A percentile compares a stretch with the other conserved stretches of the same genome.
These are phyloP conservation scores for Ocimum tenuiflorum DNA, from an alignment of 257 asterid species.

Conservation along the genomic window DNA sequence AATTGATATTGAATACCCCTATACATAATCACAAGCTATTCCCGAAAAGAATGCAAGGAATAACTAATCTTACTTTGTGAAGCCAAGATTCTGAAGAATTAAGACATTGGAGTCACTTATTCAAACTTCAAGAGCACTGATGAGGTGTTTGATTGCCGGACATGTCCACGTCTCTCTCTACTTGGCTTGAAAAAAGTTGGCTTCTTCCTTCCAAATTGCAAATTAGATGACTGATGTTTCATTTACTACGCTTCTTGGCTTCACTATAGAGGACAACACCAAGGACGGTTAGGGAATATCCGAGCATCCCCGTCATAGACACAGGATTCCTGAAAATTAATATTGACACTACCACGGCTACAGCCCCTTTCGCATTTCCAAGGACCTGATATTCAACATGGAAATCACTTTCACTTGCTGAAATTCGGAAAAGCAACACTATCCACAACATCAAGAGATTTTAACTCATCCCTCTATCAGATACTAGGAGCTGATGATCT, in stretches of 20 bases:
- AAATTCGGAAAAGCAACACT: no score
- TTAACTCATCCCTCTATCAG: neutral
- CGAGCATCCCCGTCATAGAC: conserved; percentile 75
- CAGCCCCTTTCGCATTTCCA: conserved; percentile 84
- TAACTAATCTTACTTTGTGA: conserved; percentile 17
- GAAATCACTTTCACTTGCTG: neutral
- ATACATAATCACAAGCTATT: conserved; percentile 29
- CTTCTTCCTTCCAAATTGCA: conserved; percentile 16
- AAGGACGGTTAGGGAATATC: conserved; percentile 53
- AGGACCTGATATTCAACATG: conserved; percentile 45
- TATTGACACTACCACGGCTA: conserved; percentile 74
- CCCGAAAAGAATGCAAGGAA: conserved; percentile 15
- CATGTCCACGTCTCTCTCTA: conserved; percentile 12
- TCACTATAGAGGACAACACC: conserved; percentile 72
- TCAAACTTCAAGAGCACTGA: conserved; percentile 32
- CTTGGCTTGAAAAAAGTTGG: no score
- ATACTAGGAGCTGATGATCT: neutral
- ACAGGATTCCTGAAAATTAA: conserved; percentile 72
- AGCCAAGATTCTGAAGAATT: conserved; percentile 23
- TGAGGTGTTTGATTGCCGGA: conserved; percentile 30
- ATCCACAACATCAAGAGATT: no score
- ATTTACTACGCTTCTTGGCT: conserved; percentile 72
- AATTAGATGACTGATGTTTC: conserved; percentile 24
- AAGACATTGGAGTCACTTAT: conserved; percentile 39
- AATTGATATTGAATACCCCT: conserved; percentile 7